Conservation (phyloP, 768 basidiomycete species). For the Suillus variegatus region DNA sequence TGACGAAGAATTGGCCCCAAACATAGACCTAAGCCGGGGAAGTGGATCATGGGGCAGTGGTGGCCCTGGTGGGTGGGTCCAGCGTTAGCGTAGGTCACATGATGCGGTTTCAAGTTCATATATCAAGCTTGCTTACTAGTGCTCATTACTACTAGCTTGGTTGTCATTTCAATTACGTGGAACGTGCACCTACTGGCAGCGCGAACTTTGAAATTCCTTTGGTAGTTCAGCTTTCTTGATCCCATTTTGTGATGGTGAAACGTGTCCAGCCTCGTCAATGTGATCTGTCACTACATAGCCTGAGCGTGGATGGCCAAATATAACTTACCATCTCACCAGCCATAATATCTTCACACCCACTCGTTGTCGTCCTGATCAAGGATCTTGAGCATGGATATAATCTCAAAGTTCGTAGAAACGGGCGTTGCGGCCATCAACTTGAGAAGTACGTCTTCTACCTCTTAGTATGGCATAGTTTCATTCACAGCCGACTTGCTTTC, state of each 20-base stretch:
- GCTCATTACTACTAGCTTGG: not conserved
- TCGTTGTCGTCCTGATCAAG: not conserved
- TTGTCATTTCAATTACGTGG: not conserved
- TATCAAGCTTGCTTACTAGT: too few species aligned
- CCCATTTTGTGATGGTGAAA: not conserved
- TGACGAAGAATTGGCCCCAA: not conserved
- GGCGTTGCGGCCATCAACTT: conserved; percentile 33
- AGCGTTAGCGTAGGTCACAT: not conserved
- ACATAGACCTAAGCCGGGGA: not conserved
- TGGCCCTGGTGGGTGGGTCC: not conserved
- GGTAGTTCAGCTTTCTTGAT: not conserved
- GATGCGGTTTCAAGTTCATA: not conserved
- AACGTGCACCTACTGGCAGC: not conserved
- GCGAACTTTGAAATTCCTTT: not conserved
- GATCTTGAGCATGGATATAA: conserved; percentile 34
- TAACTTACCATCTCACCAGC: not conserved
- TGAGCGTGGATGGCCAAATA: not conserved
- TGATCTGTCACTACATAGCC: not conserved
- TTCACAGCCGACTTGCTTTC: not conserved
- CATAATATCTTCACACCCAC: not conserved
- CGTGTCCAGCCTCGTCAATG: not conserved
- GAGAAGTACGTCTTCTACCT: conserved; percentile 32
- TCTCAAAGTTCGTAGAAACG: conserved; percentile 33
- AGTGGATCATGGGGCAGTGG: not conserved
- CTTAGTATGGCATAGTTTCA: conserved; percentile 4